These are phyloP conservation scores for Alternaria conjuncta DNA, from an alignment of 2,329 filamentous ascomycete genomes.

Conservation along the genomic window DNA sequence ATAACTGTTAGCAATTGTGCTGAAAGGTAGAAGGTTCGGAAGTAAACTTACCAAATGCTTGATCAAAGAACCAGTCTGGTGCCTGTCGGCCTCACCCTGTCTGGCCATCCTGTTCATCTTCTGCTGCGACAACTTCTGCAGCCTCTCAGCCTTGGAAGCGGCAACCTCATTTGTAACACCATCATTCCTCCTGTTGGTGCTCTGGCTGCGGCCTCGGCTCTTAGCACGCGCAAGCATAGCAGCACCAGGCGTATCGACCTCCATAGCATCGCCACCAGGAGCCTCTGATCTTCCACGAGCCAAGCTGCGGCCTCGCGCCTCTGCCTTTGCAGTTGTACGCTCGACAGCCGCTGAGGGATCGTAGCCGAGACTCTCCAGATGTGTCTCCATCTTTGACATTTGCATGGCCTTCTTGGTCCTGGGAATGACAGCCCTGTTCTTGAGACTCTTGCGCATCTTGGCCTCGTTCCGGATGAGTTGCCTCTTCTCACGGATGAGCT, in stretches of 20 bases:
- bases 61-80: slow-evolving; percentile 77
- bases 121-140: slow-evolving; percentile 91
- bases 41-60: slow-evolving; percentile 85
- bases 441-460: slow-evolving; percentile 93
- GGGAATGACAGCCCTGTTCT: slow-evolving; percentile 95
- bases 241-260: slow-evolving; percentile 57
- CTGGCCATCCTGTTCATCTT: slow-evolving; percentile 98
- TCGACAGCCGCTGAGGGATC: slow-evolving; percentile 78
- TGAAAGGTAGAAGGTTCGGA: background rate
- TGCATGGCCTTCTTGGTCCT: slow-evolving; percentile 81
- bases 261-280: slow-evolving; percentile 73
- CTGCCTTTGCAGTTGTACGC: slow-evolving; percentile 67
- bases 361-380: slow-evolving; percentile 83
- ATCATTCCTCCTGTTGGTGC: slow-evolving; percentile 74
- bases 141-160: slow-evolving; percentile 80
- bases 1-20: slow-evolving; percentile 18
- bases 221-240: slow-evolving; percentile 63
- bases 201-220: slow-evolving; percentile 72
- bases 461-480: slow-evolving; percentile 91
- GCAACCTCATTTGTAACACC: slow-evolving; percentile 73
- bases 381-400: slow-evolving; percentile 84
- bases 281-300: slow-evolving; percentile 63
- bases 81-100: slow-evolving; percentile 95
- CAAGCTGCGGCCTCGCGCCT: slow-evolving; percentile 74
- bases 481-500: slow-evolving; percentile 94